A percentile compares a stretch with the other conserved stretches of the same genome.
Evolutionary conservation across 306 rosid genomes (phyloP).

Genomic region (Carpinus fangiana): DNA sequence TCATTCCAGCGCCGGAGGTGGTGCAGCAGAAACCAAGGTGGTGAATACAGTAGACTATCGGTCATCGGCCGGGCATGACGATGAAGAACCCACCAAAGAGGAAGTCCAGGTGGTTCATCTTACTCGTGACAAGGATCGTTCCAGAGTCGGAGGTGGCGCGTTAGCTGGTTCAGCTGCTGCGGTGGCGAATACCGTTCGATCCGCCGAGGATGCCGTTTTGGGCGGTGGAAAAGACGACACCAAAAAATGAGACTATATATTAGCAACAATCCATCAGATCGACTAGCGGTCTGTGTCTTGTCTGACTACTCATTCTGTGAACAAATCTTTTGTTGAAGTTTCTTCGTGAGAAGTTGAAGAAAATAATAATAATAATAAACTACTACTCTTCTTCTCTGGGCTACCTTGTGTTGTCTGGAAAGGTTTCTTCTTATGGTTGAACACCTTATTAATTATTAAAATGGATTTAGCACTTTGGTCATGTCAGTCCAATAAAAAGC

Average conservation of each 20-base stretch:
- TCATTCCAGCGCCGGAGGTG: background rate
- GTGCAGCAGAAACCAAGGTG: conserved; percentile 27
- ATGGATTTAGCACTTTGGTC: no score
- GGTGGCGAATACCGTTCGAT: conserved; percentile 14
- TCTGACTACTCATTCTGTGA: no score
- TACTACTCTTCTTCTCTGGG: no score
- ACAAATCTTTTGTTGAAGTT: no score
- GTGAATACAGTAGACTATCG: conserved; percentile 34
- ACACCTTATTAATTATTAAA: no score
- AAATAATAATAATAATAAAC: no score
- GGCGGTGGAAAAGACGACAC: conserved; percentile 20
- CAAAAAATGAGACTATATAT: background rate
- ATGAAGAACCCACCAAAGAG: conserved; percentile 22
- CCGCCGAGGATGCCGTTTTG: conserved; percentile 35
- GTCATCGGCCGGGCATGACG: conserved; percentile 24
- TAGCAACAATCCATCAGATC: background rate
- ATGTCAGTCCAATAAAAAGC: no score
- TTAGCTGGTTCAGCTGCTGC: conserved; percentile 28
- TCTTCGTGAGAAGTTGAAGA: no score
- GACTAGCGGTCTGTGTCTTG: background rate
- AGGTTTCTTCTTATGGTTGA: no score
- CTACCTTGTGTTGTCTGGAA: no score
- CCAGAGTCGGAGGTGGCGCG: background rate
- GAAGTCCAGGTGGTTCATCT: conserved; percentile 33
- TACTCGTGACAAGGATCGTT: conserved; percentile 10